These are phyloP conservation scores for Rosa chinensis DNA, from an alignment of 306 rosid species.

Conservation along the genomic window DNA sequence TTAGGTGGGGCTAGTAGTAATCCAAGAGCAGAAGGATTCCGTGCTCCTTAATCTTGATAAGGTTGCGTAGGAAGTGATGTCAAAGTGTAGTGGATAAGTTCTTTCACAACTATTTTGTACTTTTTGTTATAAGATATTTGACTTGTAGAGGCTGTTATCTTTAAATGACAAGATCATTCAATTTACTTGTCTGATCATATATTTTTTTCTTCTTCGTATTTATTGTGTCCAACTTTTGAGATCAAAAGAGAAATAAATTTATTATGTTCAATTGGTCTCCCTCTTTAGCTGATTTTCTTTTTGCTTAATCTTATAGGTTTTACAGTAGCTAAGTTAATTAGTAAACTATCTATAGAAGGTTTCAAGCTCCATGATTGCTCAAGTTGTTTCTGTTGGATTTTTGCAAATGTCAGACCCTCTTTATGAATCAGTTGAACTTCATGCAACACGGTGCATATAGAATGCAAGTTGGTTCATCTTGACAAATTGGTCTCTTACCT, in stretches of 20 bases:
- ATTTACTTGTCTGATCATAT: background rate
- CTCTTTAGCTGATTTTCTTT: background rate
- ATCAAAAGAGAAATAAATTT: background rate
- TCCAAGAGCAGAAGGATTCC: slow-evolving; percentile 9
- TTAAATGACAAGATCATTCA: background rate
- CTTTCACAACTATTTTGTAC: background rate
- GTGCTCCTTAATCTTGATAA: slow-evolving; percentile 11
- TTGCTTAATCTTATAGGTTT: slow-evolving; percentile 1
- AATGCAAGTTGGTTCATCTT: background rate
- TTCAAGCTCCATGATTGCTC: slow-evolving; percentile 1
- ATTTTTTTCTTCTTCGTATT: background rate
- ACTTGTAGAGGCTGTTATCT: background rate
- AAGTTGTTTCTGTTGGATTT: background rate
- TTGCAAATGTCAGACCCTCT: background rate
- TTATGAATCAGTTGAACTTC: background rate
- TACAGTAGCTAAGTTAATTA: background rate
- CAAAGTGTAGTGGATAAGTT: slow-evolving; percentile 4
- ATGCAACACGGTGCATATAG: background rate
- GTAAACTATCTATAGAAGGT: background rate
- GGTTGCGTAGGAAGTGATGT: slow-evolving; percentile 14
- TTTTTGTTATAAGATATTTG: background rate
- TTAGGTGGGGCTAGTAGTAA: background rate
- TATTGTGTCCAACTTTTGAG: background rate
- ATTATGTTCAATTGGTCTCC: background rate
- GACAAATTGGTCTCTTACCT: background rate